Base-by-base conservation (phyloP, 1,284 basidiomycete species). In the Flammula alnicola region DNA sequence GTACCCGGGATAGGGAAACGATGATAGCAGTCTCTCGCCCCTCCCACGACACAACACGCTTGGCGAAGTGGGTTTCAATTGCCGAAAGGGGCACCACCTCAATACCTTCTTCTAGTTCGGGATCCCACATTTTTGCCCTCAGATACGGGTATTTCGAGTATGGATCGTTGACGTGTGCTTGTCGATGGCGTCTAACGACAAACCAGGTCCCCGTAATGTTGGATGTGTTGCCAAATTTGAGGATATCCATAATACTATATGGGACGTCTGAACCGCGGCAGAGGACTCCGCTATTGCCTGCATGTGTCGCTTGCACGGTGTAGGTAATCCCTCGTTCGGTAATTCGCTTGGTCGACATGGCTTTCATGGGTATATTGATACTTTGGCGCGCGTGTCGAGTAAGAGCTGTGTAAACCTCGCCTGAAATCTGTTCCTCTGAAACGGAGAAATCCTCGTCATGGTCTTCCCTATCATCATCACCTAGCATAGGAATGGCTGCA, bases 71-170 rank as follows among this genome's bases (percentile, higher is more conserved):
- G 5, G 31, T 27, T 16, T 38, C 26, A 19, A 49, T 31, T 12
- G 3, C 6, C 3, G 42, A 43, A 14, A 38, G 11, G 9, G 48
- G 48, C 5, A 49, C 8, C n/a, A 31, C 33, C 16, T 29, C 41
- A 7, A 49, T 17, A 14, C 11, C 9, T 8, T 42, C 40, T 6
- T 43, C 35, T 14, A 46, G 25, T 11, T 36, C 38, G 7, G 19
- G 11, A 16, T 32, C 14, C 50, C 50, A 52, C 25, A 52, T 42
- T 29, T 39, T 47, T n/a, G 50, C 50, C n/a, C 45, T 9, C 4
- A 52, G 14, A 29, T 42, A 23, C 5, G 44, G 30, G 17, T 43
- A 47, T 1, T 19, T n/a, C 11, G 26, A 5, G 25, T 47, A 52
- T n/a, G 50, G 50, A 17, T 52, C 50, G 5, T 17, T 25, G n/a